Base-by-base conservation (phyloP, 306 rosid genomes). In the apple (Malus domestica) region DNA sequence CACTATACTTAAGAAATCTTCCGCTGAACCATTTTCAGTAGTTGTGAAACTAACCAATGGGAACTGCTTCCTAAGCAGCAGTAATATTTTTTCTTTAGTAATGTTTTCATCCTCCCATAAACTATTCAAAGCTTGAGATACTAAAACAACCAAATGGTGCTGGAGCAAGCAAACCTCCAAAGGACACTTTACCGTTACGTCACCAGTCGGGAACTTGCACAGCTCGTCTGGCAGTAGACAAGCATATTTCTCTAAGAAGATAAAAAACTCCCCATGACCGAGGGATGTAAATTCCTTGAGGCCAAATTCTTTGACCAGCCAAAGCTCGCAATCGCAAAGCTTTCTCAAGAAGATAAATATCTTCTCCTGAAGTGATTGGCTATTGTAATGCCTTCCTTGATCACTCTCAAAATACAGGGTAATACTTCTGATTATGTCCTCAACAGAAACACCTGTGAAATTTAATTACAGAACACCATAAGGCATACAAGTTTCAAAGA, bases 211-310 rank as follows among this genome's bases (percentile, higher is more conserved):
- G 71, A 86, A 80, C 76, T 86, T 73, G 76, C 71, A 79, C 19
- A 89, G 80, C 80, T 87, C 89, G 58, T 61, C 77, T 55, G 98
- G 97, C 45, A 93, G 87, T 73, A 82, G 87, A 80, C 74, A 20
- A 79, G 76, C 61, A 66, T 86, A 65, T 69, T 88, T 89, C 82
- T 90, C 93, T 72, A 94, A 74, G 72, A 94, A 87, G 19, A 38
- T 77, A 69, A 86, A 76, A 73, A 94, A 89, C 70, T 89, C 95
- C 85, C 96, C 98, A 73, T 81, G 60, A 80, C 98, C 97, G 76
- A 94, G 93, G 79, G 89, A 81, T 76, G 59, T 86, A 35, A 94
- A 94, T 74, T 87, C 88, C 84, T 83, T 78, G 55, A 84, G 87
- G 68, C 87, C 77, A 86, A 87, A 89, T 76, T 90, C 90, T 81